Evolutionary conservation across 2,329 filamentous ascomycete species (phyloP).

Genomic region (Aspergillus sp.): DNA sequence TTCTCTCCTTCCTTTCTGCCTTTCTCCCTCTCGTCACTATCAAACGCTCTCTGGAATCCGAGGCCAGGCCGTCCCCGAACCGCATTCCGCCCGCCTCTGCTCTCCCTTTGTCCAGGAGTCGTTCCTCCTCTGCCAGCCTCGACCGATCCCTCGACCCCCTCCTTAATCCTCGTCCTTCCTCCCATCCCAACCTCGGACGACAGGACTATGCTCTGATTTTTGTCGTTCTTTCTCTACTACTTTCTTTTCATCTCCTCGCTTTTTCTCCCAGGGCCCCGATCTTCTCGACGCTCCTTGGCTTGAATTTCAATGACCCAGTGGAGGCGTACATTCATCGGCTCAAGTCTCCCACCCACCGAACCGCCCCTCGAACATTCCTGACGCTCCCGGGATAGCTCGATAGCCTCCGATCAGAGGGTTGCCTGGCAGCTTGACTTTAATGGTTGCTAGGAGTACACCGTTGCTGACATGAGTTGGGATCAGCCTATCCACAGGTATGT

Average conservation of each 20-base stretch:
- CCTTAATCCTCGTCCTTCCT: conserved; percentile 9
- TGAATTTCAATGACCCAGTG: conserved; percentile 28
- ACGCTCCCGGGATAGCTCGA: conserved; percentile 22
- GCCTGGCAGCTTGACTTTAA: conserved; percentile 37
- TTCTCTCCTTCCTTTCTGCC: conserved; percentile 16
- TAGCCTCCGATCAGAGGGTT: conserved; percentile 28
- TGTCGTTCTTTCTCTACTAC: background rate
- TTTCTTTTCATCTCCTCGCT: background rate
- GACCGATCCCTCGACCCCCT: conserved; percentile 14
- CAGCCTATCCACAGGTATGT: conserved; percentile 48
- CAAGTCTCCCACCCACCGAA: conserved; percentile 20
- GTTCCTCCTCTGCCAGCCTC: conserved; percentile 17
- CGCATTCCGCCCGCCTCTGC: conserved; percentile 17
- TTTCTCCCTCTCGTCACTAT: background rate
- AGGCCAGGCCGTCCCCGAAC: conserved; percentile 4
- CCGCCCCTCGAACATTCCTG: conserved; percentile 31
- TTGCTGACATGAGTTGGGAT: conserved; percentile 50
- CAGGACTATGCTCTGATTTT: conserved; percentile 13
- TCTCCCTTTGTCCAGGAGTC: conserved; percentile 22
- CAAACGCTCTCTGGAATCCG: conserved; percentile 1
- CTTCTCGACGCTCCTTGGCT: conserved; percentile 8
- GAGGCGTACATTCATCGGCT: conserved; percentile 23
- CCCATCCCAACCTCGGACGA: conserved; percentile 4
- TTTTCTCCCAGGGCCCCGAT: background rate
- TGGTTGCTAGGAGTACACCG: conserved; percentile 37